phyloP scores from a whole-genome alignment of 1,284 basidiomycete species.

The Pascua sp. region DNA sequence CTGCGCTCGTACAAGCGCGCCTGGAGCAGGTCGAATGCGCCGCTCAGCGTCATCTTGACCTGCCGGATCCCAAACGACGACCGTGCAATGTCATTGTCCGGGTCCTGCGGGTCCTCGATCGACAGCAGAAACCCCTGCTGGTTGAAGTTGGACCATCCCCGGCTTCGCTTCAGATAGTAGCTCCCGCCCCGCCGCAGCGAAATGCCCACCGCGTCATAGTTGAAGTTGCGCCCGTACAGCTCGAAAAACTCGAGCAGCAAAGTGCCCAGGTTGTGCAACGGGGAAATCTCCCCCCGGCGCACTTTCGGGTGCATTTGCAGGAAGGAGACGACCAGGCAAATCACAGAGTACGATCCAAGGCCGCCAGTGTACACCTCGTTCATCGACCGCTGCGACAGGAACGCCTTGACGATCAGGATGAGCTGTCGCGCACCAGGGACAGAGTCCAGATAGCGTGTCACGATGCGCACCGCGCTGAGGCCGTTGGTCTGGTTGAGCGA shows the following conservation, averaged over 20 bases:
- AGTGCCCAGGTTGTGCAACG: constrained; percentile 81
- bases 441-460: constrained; percentile 72
- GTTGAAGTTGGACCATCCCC: constrained; percentile 71
- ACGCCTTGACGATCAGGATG: constrained; percentile 83
- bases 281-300: constrained; percentile 78
- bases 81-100: constrained; percentile 86
- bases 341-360: constrained; percentile 89
- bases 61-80: constrained; percentile 80
- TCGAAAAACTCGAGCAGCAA: constrained; percentile 95
- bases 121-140: constrained; percentile 63
- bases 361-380: constrained; percentile 97
- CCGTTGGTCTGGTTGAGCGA: constrained; percentile 87
- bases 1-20: constrained; percentile 46
- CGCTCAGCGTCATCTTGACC: constrained; percentile 77
- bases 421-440: constrained; percentile 74
- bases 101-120: constrained; percentile 93
- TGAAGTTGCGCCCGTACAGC: constrained; percentile 62
- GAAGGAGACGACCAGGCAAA: constrained; percentile 88
- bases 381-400: constrained; percentile 84
- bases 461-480: constrained; percentile 71
- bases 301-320: constrained; percentile 97
- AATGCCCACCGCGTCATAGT: constrained; percentile 86
- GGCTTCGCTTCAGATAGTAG: constrained; percentile 73
- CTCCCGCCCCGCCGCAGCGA: constrained; percentile 77
- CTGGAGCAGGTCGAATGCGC: constrained; percentile 79